A percentile compares a stretch with the other conserved stretches of the same genome.
phyloP scores from a whole-genome alignment of 345 rosid genomes.

The Theobroma cacao region DNA sequence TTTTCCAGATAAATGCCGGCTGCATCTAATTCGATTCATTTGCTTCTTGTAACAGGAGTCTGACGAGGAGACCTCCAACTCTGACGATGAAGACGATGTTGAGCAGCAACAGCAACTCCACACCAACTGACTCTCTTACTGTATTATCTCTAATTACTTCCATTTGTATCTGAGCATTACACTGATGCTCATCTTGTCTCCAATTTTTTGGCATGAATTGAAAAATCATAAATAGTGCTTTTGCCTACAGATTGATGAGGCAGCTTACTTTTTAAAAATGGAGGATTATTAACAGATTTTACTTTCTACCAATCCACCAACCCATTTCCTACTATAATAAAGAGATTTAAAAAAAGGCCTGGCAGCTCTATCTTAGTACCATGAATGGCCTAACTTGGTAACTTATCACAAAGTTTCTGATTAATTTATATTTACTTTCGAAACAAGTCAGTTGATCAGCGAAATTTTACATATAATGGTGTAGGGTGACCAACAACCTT shows the following conservation, averaged over 20 bases:
- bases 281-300: not conserved
- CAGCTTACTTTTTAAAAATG: not conserved
- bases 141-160: not conserved
- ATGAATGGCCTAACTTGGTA: not conserved
- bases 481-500: constrained; percentile 9
- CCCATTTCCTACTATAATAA: not conserved
- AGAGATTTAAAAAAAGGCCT: not conserved
- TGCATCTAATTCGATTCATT: not conserved
- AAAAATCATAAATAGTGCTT: not conserved
- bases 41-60: not conserved
- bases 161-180: constrained; percentile 13
- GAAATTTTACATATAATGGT: not conserved
- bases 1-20: not conserved
- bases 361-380: not conserved
- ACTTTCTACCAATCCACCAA: not conserved
- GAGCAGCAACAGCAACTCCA: constrained; percentile 13
- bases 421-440: not conserved
- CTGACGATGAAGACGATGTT: constrained; percentile 22
- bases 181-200: constrained; percentile 13
- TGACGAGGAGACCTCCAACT: constrained; percentile 7
- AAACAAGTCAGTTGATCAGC: constrained; percentile 6
- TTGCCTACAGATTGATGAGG: not conserved
- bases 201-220: not conserved
- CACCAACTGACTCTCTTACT: not conserved
- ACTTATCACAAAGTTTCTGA: not conserved